Conservation (phyloP, 768 basidiomycete genomes). For the Dendrothele bispora region DNA sequence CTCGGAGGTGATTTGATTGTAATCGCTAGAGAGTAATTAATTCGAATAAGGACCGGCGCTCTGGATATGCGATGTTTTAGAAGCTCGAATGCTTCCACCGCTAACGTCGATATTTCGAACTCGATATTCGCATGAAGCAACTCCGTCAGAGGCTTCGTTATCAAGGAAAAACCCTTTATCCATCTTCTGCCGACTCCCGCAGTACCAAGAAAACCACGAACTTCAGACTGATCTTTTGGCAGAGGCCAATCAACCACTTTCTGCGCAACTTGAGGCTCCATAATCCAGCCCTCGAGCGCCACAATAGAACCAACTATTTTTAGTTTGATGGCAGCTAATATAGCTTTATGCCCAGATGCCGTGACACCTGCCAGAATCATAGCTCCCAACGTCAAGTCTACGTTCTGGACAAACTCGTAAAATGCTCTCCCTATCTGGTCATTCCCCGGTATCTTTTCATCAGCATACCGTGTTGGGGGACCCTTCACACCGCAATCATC, state of each 20-base stretch:
- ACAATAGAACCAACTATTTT: slow-evolving; percentile 24
- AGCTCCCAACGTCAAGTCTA: slow-evolving; percentile 17
- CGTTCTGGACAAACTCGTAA: too few species aligned
- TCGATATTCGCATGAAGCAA: too few species aligned
- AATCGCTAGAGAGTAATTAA: slow-evolving; percentile 27
- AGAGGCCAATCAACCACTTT: slow-evolving; percentile 25
- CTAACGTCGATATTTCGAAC: slow-evolving; percentile 25
- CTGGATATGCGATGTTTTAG: slow-evolving; percentile 17
- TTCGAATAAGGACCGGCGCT: slow-evolving; percentile 26
- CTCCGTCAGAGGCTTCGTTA: slow-evolving; percentile 21
- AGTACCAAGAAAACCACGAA: slow-evolving; percentile 13
- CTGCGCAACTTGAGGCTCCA: slow-evolving; percentile 19
- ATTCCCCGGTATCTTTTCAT: too few species aligned
- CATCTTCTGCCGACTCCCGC: slow-evolving; percentile 14
- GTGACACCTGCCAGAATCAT: slow-evolving; percentile 28
- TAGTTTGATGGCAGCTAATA: slow-evolving; percentile 17
- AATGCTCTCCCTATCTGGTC: too few species aligned
- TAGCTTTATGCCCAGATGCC: slow-evolving; percentile 28
- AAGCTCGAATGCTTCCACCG: slow-evolving; percentile 24
- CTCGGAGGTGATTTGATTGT: background rate
- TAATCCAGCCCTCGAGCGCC: slow-evolving; percentile 25
- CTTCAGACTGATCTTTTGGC: slow-evolving; percentile 5
- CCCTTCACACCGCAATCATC: too few species aligned
- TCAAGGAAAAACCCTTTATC: slow-evolving; percentile 6
- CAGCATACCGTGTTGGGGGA: slow-evolving; percentile 32